These are phyloP conservation scores for Emergomyces africanus DNA, from an alignment of 2,329 filamentous ascomycete genomes.

Conservation along the genomic window DNA sequence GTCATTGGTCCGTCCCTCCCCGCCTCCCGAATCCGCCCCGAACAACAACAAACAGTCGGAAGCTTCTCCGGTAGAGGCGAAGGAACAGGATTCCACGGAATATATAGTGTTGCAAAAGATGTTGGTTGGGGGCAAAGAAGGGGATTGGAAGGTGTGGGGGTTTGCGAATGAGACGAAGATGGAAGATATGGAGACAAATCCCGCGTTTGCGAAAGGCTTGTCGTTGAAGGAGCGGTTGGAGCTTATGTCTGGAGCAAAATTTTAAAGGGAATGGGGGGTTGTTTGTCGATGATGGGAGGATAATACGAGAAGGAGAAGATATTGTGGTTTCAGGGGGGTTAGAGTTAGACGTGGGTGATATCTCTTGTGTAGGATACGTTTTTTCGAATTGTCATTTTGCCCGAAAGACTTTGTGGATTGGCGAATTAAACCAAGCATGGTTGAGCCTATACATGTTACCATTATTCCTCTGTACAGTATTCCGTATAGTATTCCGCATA, in stretches of 20 bases:
- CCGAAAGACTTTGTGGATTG: background rate
- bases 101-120: conserved; percentile 40
- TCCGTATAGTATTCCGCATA: too few species aligned
- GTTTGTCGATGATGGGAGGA: background rate
- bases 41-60: background rate
- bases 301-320: background rate
- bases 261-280: background rate
- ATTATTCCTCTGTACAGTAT: background rate
- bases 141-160: conserved; percentile 40
- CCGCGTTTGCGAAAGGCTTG: conserved; percentile 24
- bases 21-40: conserved; percentile 7
- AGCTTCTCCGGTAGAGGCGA: conserved; percentile 13
- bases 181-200: conserved; percentile 22
- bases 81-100: conserved; percentile 34
- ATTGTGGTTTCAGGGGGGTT: background rate
- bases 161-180: conserved; percentile 31
- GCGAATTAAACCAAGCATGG: background rate
- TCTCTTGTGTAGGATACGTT: background rate
- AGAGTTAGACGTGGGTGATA: background rate
- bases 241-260: conserved; percentile 11
- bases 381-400: background rate
- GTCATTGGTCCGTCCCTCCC: conserved; percentile 17
- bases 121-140: conserved; percentile 27
- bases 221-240: conserved; percentile 24
- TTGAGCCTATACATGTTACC: background rate